Conservation (phyloP, 352 stramenopile genomes). For the Phytophthora cryptogea region DNA sequence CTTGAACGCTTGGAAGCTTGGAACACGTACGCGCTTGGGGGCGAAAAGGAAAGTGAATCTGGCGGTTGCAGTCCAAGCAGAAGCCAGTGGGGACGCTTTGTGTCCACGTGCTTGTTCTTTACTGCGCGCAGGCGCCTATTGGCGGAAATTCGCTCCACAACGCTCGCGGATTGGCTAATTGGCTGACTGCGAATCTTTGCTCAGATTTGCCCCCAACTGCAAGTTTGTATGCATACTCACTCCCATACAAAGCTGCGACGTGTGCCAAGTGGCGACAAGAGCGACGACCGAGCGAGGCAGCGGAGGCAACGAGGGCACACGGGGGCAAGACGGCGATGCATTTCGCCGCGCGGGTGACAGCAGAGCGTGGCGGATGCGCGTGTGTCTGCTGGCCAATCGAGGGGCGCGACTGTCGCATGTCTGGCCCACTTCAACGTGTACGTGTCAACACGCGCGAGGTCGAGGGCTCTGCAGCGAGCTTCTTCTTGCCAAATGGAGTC, state of each 20-base stretch:
- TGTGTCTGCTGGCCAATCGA: slow-evolving; percentile 9
- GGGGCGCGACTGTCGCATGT: slow-evolving; percentile 14
- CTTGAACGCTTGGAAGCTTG: slow-evolving; percentile 21
- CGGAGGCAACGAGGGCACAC: too few species aligned
- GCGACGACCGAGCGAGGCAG: not conserved
- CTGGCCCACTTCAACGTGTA: slow-evolving; percentile 24
- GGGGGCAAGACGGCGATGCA: too few species aligned
- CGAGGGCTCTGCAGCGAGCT: too few species aligned
- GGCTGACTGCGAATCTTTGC: slow-evolving; percentile 15
- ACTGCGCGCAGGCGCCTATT: slow-evolving; percentile 10
- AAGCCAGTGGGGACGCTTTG: slow-evolving; percentile 1
- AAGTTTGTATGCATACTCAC: slow-evolving; percentile 11
- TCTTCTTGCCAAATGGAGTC: too few species aligned
- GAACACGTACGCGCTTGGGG: slow-evolving; percentile 35
- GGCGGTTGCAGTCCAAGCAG: slow-evolving; percentile 13
- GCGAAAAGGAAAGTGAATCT: slow-evolving; percentile 31
- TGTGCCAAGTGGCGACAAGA: slow-evolving; percentile 6
- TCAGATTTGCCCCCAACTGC: not conserved
- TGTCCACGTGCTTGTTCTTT: slow-evolving; percentile 22
- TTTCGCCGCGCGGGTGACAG: slow-evolving; percentile 3
- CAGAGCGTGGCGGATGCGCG: slow-evolving; percentile 8
- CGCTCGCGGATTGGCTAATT: slow-evolving; percentile 8
- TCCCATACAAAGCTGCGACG: slow-evolving; percentile 1
- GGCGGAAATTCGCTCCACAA: slow-evolving; percentile 1
- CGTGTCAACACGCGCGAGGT: slow-evolving; percentile 5